Conservation (phyloP, 176 grass and related monocot genomes). For the Oryza rufipogon region DNA sequence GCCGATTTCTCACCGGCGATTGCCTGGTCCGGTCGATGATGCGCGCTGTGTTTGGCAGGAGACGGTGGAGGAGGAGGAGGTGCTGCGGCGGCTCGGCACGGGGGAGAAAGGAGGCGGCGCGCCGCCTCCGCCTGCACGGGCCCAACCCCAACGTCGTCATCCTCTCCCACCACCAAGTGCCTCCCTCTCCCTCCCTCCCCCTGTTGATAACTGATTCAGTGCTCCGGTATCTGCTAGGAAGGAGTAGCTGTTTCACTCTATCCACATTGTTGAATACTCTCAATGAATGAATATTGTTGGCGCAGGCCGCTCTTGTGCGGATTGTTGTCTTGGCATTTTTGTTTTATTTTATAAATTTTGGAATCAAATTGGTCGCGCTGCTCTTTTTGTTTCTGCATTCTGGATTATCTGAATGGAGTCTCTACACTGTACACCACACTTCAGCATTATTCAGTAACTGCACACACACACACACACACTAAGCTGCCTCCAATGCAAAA, state of each 20-base stretch:
- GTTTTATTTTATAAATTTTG: neutral
- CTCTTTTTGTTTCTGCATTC: neutral
- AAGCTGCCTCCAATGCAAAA: neutral
- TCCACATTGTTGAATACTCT: neutral
- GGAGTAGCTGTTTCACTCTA: neutral
- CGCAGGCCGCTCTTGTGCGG: neutral
- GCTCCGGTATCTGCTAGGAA: neutral
- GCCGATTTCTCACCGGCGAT: neutral
- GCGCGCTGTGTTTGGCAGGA: conserved; percentile 14
- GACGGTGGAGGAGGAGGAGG: conserved; percentile 38
- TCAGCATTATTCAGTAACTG: neutral
- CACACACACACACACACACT: neutral
- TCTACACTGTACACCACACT: neutral
- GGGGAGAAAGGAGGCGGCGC: conserved; percentile 30
- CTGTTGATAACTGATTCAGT: neutral
- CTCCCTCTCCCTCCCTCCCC: neutral
- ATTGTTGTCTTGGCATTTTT: neutral
- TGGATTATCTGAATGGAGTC: neutral
- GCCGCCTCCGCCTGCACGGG: conserved; percentile 38
- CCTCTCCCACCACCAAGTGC: conserved; percentile 33
- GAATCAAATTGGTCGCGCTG: neutral
- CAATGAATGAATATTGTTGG: too few relatives aligned
- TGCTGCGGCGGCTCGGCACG: conserved; percentile 44
- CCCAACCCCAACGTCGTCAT: conserved; percentile 44
- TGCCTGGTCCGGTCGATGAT: neutral